phyloP scores from a whole-genome alignment of 768 basidiomycete genomes.

The Tricholoma sp. region DNA sequence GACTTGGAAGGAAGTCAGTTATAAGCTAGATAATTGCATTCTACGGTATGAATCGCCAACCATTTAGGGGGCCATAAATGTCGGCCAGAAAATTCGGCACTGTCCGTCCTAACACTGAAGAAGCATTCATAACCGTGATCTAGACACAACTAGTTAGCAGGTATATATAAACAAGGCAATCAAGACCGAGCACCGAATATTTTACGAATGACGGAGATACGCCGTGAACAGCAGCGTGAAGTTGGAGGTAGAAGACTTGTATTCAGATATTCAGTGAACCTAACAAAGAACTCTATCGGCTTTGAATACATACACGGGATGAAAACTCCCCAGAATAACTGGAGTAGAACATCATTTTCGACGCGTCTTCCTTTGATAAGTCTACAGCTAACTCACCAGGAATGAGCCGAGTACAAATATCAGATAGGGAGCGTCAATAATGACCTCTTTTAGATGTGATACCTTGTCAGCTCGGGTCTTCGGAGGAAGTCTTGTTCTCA shows the following conservation, averaged over 20 bases:
- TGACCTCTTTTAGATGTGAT: conserved; percentile 27
- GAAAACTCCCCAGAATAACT: conserved; percentile 46
- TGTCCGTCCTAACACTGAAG: conserved; percentile 53
- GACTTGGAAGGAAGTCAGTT: conserved; percentile 22
- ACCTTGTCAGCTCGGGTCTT: conserved; percentile 13
- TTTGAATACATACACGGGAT: conserved; percentile 37
- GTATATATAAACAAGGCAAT: conserved; percentile 12
- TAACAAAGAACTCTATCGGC: not conserved
- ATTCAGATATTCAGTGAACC: not conserved
- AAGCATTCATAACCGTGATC: conserved; percentile 49
- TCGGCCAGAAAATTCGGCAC: conserved; percentile 53
- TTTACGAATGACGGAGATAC: conserved; percentile 35
- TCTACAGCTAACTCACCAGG: conserved; percentile 21
- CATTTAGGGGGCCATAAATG: conserved; percentile 43
- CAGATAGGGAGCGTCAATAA: conserved; percentile 36
- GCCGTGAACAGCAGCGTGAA: conserved; percentile 37
- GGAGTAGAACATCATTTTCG: not conserved
- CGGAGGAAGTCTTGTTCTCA: conserved; percentile 36
- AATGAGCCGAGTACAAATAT: conserved; percentile 38
- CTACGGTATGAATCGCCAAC: conserved; percentile 19
- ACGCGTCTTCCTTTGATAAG: not conserved
- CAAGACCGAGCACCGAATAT: conserved; percentile 31
- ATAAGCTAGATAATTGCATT: conserved; percentile 1
- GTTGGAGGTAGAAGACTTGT: conserved; percentile 48
- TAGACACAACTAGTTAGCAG: not conserved